Conservation (phyloP, 208 protist species). For the Trypanosoma caninum region DNA sequence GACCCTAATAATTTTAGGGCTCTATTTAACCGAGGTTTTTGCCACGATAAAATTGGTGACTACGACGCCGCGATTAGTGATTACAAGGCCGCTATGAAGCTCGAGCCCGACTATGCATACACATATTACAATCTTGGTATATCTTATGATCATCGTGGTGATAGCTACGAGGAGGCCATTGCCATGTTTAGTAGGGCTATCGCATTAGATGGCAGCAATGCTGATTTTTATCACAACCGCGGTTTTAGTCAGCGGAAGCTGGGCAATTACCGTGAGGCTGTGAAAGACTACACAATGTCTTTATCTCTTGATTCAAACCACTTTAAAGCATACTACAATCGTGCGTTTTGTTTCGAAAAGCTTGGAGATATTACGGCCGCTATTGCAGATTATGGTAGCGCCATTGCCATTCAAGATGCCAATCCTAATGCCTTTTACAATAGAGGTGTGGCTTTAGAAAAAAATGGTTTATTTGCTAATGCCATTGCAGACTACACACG, state of each 20-base stretch:
- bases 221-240: constrained; percentile 85
- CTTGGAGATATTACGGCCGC: constrained; percentile 55
- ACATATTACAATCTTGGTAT: constrained; percentile 91
- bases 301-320: constrained; percentile 68
- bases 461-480: constrained; percentile 50
- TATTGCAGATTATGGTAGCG: constrained; percentile 67
- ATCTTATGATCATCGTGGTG: constrained; percentile 64
- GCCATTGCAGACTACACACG: constrained; percentile 78
- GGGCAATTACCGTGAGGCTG: constrained; percentile 34
- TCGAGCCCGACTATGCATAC: constrained; percentile 78
- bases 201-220: constrained; percentile 48
- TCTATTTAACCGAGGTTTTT: constrained; percentile 89
- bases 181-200: constrained; percentile 69
- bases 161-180: constrained; percentile 48
- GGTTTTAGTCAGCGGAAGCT: constrained; percentile 70
- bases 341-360: constrained; percentile 87
- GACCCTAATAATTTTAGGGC: constrained; percentile 83
- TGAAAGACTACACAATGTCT: constrained; percentile 66
- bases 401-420: constrained; percentile 59
- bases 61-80: constrained; percentile 66
- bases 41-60: constrained; percentile 58
- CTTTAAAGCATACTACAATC: constrained; percentile 93
- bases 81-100: constrained; percentile 61
- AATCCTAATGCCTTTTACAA: constrained; percentile 88
- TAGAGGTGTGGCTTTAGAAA: constrained; percentile 68